Base-by-base conservation (phyloP, 108 stramenopile genomes). In the Pseudonitzschia pungens region DNA sequence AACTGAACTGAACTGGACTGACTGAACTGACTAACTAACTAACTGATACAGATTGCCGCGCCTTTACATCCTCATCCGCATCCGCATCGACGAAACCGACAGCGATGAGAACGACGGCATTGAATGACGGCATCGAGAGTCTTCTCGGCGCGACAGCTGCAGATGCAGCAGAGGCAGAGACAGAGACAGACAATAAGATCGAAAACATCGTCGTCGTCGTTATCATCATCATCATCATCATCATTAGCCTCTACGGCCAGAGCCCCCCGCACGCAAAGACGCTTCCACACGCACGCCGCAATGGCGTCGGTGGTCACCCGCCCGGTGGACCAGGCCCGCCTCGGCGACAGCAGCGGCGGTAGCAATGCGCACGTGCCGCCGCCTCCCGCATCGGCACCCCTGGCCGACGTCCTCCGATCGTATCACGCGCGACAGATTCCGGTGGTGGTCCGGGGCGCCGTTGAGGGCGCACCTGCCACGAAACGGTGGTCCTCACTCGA, bases 401-500 rank as follows among this genome's bases (percentile, higher is more conserved):
- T 48, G 45, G 45, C 45, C 45, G 45, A 67, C 12, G 33, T 65
- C 3, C 31, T 89, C 28, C 74, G 73, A 54, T 84, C 84, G 48
- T 76, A 70, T 51, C 83, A 75, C 62, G 14, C 73, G 40, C 60
- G 70, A n/a, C 77, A 89, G 69, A 64, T 62, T 43, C 89, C 89
- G 32, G 65, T 87, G 5, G 65, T 87, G 7, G 64, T 89, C 8
- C 72, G 77, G 12, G 55, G 76, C 44, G 70, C 84, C 15, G 53
- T 78, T 10, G 22, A 44, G 4, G 51, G 53, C 0, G 77, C 77
- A 26, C 82, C 81, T 43, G 89, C 89, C 1, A 63, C 81, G 51
- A 68, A 76, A 18, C 81, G 71, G 42, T 89, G 89, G 89, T 75
- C 81, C 12, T 75, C 72, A 63, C 67, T 76, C 56, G 75, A 77